Evolutionary conservation across 176 grass and related monocot species (phyloP).

Genomic region (Rhynchospora tenuis): DNA sequence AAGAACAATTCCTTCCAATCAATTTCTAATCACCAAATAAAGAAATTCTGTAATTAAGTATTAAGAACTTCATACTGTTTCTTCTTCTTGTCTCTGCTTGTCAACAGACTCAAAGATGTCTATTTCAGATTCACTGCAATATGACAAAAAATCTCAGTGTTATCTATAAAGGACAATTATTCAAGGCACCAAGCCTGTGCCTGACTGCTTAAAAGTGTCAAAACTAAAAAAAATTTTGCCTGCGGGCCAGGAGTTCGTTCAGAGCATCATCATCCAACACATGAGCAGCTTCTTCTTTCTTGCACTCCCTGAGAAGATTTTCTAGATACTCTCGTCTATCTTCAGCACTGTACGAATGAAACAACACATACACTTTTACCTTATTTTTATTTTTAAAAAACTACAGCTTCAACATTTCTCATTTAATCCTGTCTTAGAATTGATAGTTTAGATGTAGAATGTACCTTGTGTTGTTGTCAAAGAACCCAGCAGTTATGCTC

Average conservation of each 20-base stretch:
- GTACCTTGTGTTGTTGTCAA: conserved; percentile 98
- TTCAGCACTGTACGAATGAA: conserved; percentile 69
- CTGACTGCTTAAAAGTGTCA: not conserved
- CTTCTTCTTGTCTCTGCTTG: conserved; percentile 80
- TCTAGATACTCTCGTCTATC: conserved; percentile 96
- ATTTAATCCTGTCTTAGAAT: not conserved
- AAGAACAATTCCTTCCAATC: not conserved
- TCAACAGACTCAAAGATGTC: conserved; percentile 93
- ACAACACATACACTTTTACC: not conserved
- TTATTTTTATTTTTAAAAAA: not conserved
- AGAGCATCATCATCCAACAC: conserved; percentile 93
- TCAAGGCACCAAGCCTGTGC: not conserved
- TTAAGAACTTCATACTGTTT: conserved; percentile 50
- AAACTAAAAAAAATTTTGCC: conserved; percentile 31
- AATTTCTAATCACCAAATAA: conserved; percentile 2
- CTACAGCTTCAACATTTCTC: not conserved
- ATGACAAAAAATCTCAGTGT: conserved; percentile 3
- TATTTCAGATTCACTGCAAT: conserved; percentile 88
- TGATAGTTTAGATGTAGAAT: not conserved
- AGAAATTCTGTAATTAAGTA: conserved; percentile 9
- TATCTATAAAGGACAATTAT: not conserved
- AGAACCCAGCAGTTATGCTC: conserved; percentile 99
- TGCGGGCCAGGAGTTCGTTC: conserved; percentile 87
- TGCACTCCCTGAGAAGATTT: conserved; percentile 82
- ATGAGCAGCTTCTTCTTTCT: conserved; percentile 94